phyloP scores from a whole-genome alignment of 2,329 filamentous ascomycete species.

The Pseudocercospora musae region DNA sequence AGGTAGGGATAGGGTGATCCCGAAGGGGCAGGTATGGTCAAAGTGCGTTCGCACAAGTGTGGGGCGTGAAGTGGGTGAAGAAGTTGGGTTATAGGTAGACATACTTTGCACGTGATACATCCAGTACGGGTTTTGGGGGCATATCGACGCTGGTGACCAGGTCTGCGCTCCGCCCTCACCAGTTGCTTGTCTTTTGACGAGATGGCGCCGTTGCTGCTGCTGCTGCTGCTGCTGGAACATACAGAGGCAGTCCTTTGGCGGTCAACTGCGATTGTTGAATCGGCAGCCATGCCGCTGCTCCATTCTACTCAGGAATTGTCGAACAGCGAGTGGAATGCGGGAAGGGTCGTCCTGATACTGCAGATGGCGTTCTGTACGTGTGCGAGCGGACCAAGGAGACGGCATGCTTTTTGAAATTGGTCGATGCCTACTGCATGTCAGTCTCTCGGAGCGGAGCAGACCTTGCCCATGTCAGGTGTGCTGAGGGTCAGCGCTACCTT shows the following conservation, averaged over 20 bases:
- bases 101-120: constrained; percentile 26
- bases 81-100: constrained; percentile 7
- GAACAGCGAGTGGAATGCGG: constrained; percentile 1
- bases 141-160: constrained; percentile 24
- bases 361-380: constrained; percentile 15
- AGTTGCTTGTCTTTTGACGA: constrained; percentile 18
- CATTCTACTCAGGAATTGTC: constrained; percentile 12
- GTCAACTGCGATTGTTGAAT: constrained; percentile 16
- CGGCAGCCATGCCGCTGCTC: constrained; percentile 16
- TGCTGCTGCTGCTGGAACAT: constrained; percentile 2
- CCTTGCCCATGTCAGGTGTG: constrained; percentile 6
- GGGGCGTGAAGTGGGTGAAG: constrained; percentile 2
- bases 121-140: constrained; percentile 25
- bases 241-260: constrained; percentile 12
- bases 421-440: constrained; percentile 15
- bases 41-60: constrained; percentile 12
- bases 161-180: constrained; percentile 19
- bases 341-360: constrained; percentile 7
- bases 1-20: constrained; percentile 3
- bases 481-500: background rate
- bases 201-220: constrained; percentile 9
- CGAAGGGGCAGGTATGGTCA: constrained; percentile 8
- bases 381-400: constrained; percentile 20
- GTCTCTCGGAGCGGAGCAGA: constrained; percentile 10
- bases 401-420: constrained; percentile 15